Conservation (phyloP, 1,284 basidiomycete genomes). For the Tetrapyrgos nigripes region DNA sequence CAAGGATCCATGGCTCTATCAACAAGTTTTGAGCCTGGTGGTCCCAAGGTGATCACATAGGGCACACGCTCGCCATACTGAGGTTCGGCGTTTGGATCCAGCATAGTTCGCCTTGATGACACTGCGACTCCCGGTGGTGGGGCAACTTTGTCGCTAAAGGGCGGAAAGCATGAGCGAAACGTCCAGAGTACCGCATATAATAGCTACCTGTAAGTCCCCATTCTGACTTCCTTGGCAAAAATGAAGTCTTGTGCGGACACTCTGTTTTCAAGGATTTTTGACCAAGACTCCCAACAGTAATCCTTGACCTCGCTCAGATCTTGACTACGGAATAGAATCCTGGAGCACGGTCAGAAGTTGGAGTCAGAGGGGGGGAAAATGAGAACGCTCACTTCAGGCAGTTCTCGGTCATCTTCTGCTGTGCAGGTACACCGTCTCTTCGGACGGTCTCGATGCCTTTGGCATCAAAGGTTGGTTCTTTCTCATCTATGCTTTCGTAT, state of each 20-base stretch:
- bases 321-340: slow-evolving; percentile 88
- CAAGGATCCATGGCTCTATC: slow-evolving; percentile 85
- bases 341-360: slow-evolving; percentile 34
- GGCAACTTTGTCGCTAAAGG: slow-evolving; percentile 74
- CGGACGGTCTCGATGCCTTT: slow-evolving; percentile 98
- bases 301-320: slow-evolving; percentile 90
- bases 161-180: background rate
- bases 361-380: background rate
- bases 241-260: slow-evolving; percentile 91
- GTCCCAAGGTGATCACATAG: slow-evolving; percentile 83
- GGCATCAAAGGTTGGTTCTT: slow-evolving; percentile 88
- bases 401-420: slow-evolving; percentile 89
- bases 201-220: slow-evolving; percentile 88
- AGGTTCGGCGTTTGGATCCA: slow-evolving; percentile 84
- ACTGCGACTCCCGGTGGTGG: slow-evolving; percentile 93
- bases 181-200: background rate
- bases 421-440: slow-evolving; percentile 88
- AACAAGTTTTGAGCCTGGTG: slow-evolving; percentile 73
- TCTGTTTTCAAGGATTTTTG: slow-evolving; percentile 82
- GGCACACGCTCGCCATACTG: slow-evolving; percentile 95
- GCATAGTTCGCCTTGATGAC: slow-evolving; percentile 76
- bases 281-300: slow-evolving; percentile 89
- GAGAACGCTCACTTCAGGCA: slow-evolving; percentile 74
- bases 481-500: slow-evolving; percentile 85
- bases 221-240: slow-evolving; percentile 91